Evolutionary conservation across 2,329 filamentous ascomycete genomes (phyloP).

Genomic region (Exophiala xenobiotica): DNA sequence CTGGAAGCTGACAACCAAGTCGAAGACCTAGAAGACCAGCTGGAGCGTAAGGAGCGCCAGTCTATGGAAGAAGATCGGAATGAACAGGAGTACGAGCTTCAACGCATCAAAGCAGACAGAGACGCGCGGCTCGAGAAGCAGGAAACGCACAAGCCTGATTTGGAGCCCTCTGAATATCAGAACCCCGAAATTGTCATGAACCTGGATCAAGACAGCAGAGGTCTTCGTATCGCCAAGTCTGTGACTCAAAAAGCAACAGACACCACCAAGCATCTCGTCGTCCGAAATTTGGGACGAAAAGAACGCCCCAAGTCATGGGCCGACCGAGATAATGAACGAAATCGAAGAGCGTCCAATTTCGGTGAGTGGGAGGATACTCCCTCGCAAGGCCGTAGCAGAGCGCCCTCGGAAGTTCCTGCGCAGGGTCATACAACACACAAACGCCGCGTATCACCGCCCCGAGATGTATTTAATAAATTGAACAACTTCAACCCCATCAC

Average conservation of each 20-base stretch:
- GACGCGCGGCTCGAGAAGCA: slow-evolving; percentile 20
- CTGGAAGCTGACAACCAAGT: slow-evolving; percentile 53
- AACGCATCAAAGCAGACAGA: slow-evolving; percentile 36
- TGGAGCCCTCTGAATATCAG: slow-evolving; percentile 27
- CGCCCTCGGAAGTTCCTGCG: neutral
- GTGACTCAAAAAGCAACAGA: slow-evolving; percentile 25
- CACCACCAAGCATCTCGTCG: slow-evolving; percentile 23
- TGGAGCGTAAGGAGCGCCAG: slow-evolving; percentile 46
- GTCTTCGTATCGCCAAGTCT: slow-evolving; percentile 22
- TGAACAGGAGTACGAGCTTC: slow-evolving; percentile 52
- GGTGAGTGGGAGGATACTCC: slow-evolving; percentile 35
- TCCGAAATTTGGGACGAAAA: slow-evolving; percentile 11
- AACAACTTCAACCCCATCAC: slow-evolving; percentile 33
- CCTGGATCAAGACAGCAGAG: slow-evolving; percentile 27
- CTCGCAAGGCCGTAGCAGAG: slow-evolving; percentile 14
- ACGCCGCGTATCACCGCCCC: slow-evolving; percentile 15
- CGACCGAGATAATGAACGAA: slow-evolving; percentile 38
- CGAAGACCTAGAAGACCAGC: slow-evolving; percentile 46
- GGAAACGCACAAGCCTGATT: slow-evolving; percentile 25
- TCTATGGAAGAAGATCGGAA: slow-evolving; percentile 40
- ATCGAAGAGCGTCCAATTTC: slow-evolving; percentile 43
- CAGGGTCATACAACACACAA: slow-evolving; percentile 7
- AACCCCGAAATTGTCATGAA: slow-evolving; percentile 32
- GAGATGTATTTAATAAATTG: slow-evolving; percentile 27
- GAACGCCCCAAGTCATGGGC: slow-evolving; percentile 39